Evolutionary conservation across 768 basidiomycete genomes (phyloP), one percentile per base, ranked within the genome.

Genomic region (Tulasnella sp.): DNA sequence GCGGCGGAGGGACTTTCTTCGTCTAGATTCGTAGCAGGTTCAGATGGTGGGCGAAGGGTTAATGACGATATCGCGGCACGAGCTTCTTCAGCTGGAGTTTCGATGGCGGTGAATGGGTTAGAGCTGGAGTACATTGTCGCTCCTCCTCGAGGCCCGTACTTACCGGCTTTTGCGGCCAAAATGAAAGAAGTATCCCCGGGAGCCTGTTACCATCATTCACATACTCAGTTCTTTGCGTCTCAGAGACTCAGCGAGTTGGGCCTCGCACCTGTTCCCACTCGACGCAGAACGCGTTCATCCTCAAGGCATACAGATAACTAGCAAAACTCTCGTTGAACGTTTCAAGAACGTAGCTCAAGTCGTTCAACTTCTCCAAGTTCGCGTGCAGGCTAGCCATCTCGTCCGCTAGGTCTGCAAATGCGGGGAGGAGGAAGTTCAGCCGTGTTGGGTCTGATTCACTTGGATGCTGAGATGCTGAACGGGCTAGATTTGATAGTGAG

Each of bases 271-370:
- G 93, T 0, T 91, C 91, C 96, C 96, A 98, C 84, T 98, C 96
- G 0, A 92, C 92, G n/a, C 96, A 96, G 80, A 97, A 89, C 2
- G 95, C 92, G 84, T 97, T 96, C 95, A 98, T 97, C 84, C 95
- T 93, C 91, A 97, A 92, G 34, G 93, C 91, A 85, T 96, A 97
- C 16, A 97, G 86, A 90, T 92, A 97, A 84, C 94, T 95, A 20
- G 96, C 94, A 84, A 98, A 97, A 20, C 92, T 91, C 86, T 98
- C 96, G 85, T 98, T 98, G 88, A 97, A 97, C 6, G 91, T 92
- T 20, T 90, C 90, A 77, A 98, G 89, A 28, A 94, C 92, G 72
- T 92, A 88, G 85, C 92, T 92, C 82, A 98, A 89, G 37, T 88
- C 87, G 81, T 90, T 90, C 84, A 98, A 89, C 34, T 89, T 90